These are phyloP conservation scores for Extremus antarcticus DNA, from an alignment of 495 filamentous ascomycete genomes.

Conservation along the genomic window DNA sequence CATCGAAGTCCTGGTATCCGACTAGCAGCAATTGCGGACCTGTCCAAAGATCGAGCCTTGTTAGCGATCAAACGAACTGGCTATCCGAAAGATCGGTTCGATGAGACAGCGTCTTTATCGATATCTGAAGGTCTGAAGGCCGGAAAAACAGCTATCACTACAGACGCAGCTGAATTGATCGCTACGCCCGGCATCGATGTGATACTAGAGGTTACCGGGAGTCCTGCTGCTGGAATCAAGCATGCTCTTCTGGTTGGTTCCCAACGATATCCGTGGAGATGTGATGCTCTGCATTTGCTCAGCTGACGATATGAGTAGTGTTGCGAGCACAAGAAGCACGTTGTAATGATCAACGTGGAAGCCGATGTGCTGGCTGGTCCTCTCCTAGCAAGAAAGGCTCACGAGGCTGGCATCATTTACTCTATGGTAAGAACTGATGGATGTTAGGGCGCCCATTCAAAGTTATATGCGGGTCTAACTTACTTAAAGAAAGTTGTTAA, in stretches of 20 bases:
- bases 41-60: slow-evolving; percentile 13
- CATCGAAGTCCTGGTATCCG: slow-evolving; percentile 18
- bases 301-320: slow-evolving; percentile 5
- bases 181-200: slow-evolving; percentile 17
- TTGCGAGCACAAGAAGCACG: slow-evolving; percentile 25
- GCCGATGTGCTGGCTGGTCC: slow-evolving; percentile 23
- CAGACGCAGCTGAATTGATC: slow-evolving; percentile 16
- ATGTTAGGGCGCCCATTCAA: too few species aligned
- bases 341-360: slow-evolving; percentile 25
- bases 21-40: slow-evolving; percentile 20
- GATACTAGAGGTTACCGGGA: slow-evolving; percentile 20
- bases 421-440: too few species aligned
- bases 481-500: too few species aligned
- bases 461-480: too few species aligned
- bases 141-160: slow-evolving; percentile 18
- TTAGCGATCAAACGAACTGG: slow-evolving; percentile 16
- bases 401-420: slow-evolving; percentile 23
- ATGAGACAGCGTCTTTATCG: slow-evolving; percentile 7
- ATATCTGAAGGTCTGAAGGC: slow-evolving; percentile 17
- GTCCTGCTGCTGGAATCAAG: slow-evolving; percentile 20
- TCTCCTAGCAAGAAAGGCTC: slow-evolving; percentile 16
- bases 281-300: neutral
- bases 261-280: too few species aligned
- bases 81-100: slow-evolving; percentile 16
- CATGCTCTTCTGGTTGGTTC: slow-evolving; percentile 13